Evolutionary conservation across 1,139 yeast genomes (phyloP), one percentile per base, ranked within the genome.

Genomic region (Yamadazyma jaroonii): DNA sequence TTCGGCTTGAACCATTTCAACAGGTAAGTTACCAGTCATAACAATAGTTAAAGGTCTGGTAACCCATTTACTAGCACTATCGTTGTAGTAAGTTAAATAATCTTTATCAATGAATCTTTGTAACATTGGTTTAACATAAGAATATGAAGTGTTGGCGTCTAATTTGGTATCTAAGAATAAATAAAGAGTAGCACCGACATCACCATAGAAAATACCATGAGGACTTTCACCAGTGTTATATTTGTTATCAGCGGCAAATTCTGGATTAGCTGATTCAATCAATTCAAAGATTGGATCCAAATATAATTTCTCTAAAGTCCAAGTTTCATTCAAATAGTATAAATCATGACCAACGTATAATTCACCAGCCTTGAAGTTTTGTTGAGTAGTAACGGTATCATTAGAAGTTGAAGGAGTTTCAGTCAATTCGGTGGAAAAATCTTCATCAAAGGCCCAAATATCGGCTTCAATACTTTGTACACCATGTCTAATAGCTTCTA

Each of bases 381-480:
- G 48, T n/a, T 49, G 41, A 10, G 45, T 36, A 9, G 48, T 44
- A 4, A 11, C 17, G 3, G 33, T 26, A 4, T 34, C 43, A 9
- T 59, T 53, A 13, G 61, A 43, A n/a, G 41, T 31, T 8, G 37
- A 25, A 8, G 36, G 38, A 3, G 60, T 49, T 9, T 61, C 56
- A 8, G 67, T 60, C 28, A 59, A 49, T 25, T 50, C 51, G 28
- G 57, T 49, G 15, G 45, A 41, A 36, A 57, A 60, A 3, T 50
- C 53, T 12, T 56, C 47, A 4, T 67, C 59, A 32, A 69, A 67
- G 31, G 64, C 58, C 88, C 87, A 84, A 32, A 82, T 74, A 54
- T 84, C 92, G 10, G 85, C 84, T 56, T 84, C 92, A 9, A 83
- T 72, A 32, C 85, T 77, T 37, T 69, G 70, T 13, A 77, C 72